Base-by-base conservation (phyloP, 305 asterid species). In the Solanum aculeatissimum region DNA sequence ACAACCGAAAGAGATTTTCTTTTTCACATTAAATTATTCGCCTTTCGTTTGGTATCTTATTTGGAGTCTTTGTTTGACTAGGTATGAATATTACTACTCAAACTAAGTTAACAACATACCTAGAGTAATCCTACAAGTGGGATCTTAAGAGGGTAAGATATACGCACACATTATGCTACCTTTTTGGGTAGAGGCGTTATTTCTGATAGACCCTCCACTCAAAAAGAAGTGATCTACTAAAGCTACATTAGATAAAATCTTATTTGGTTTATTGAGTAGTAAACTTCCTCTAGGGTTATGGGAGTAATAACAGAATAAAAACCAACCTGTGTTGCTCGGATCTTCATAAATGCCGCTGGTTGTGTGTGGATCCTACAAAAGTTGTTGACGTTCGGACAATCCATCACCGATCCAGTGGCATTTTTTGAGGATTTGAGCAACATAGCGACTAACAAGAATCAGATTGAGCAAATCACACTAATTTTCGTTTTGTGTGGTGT, bases 181-280 rank as follows among this genome's bases (percentile, higher is more conserved):
- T 57, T 42, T 57, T 6, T 57, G 1, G 1, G 1, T 9, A 57
- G 7, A 57, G 27, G n/a, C 1, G 14, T 57, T 57, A 1, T 57
- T 3, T n/a, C 1, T 1, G 1, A 0, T n/a, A 57, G 27, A 57
- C 1, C 7, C 3, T 57, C 14, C 0, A 0, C 3, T n/a, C 14
- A 57, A 57, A 55, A 57, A 12, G 40, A 57, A n/a, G 6, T 57
- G 2, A 57, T 57, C 27, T 57, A 19, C 32, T 71, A 42, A 71
- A n/a, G 35, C 27, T 27, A 1, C 74, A 66, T 16, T 66, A 40
- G 23, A 63, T 29, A 27, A 27, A 63, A 13, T 25, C n/a, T 14
- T 4, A 13, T 29, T 29, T 63, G 6, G 71, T 63, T n/a, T 14
- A 63, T 10, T 9, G n/a, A 63, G 42, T 63, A 29, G 42, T 13